Conservation (phyloP, 1,284 basidiomycete genomes). For the Boletus mariae region DNA sequence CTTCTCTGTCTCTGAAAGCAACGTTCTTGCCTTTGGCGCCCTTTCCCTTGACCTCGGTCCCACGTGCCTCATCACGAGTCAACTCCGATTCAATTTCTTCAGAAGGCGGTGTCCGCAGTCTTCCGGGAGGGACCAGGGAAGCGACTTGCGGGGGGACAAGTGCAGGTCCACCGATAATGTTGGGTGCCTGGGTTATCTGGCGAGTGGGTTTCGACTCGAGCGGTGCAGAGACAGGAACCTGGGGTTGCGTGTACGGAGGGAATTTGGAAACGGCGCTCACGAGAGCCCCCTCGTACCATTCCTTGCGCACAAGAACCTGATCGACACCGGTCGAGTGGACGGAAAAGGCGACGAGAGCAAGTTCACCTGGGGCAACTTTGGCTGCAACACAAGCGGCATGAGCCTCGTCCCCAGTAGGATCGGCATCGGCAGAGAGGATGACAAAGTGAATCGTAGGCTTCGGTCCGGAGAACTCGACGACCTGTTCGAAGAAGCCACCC, state of each 20-base stretch:
- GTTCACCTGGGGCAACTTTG: conserved; percentile 67
- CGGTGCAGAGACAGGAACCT: conserved; percentile 26
- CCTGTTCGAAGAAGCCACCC: conserved; percentile 68
- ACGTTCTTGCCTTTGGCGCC: conserved; percentile 51
- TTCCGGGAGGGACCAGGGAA: conserved; percentile 33
- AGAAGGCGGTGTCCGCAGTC: conserved; percentile 63
- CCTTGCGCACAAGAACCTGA: conserved; percentile 75
- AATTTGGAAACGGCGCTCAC: conserved; percentile 54
- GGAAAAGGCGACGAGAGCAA: conserved; percentile 77
- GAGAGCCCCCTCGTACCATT: conserved; percentile 73
- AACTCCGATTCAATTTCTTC: conserved; percentile 69
- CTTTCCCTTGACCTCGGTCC: conserved; percentile 51
- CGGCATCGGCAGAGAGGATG: conserved; percentile 74
- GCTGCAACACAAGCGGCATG: conserved; percentile 77
- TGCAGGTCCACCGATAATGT: conserved; percentile 15
- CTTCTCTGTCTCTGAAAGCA: conserved; percentile 59
- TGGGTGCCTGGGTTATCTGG: conserved; percentile 35
- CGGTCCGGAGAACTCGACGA: conserved; percentile 77
- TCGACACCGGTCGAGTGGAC: conserved; percentile 81
- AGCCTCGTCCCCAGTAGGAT: conserved; percentile 74
- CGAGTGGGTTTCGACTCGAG: conserved; percentile 38
- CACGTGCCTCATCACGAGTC: conserved; percentile 54
- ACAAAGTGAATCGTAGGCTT: conserved; percentile 83
- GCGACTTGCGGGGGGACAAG: conserved; percentile 14
- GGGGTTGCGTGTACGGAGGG: conserved; percentile 46